phyloP scores from a whole-genome alignment of 345 rosid species.

The Erucastrum elatum region DNA sequence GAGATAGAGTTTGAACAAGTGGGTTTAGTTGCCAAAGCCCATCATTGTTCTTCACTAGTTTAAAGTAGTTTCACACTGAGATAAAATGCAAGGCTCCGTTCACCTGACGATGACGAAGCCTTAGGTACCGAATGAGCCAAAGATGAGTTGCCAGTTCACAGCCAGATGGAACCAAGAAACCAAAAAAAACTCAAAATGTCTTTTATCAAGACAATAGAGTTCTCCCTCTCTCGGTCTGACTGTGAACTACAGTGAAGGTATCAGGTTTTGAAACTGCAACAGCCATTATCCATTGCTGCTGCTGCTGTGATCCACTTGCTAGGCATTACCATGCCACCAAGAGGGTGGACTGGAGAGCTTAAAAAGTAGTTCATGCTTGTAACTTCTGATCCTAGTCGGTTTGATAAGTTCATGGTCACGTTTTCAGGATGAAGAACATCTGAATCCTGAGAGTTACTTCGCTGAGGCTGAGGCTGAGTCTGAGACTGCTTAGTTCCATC shows the following conservation, averaged over 20 bases:
- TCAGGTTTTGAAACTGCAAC: conserved; percentile 66
- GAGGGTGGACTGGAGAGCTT: conserved; percentile 43
- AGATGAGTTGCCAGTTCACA: conserved; percentile 93
- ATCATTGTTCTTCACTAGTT: conserved; percentile 29
- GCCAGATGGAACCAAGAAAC: conserved; percentile 45
- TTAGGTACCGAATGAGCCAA: conserved; percentile 46
- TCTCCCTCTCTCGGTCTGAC: conserved; percentile 16
- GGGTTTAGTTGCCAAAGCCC: conserved; percentile 18
- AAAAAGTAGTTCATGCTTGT: conserved; percentile 65
- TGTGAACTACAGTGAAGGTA: conserved; percentile 28
- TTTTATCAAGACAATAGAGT: conserved; percentile 10
- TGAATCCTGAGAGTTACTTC: conserved; percentile 69
- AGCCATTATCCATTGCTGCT: conserved; percentile 49
- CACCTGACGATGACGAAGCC: conserved; percentile 26
- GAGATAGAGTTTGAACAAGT: conserved; percentile 16
- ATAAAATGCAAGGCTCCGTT: conserved; percentile 11
- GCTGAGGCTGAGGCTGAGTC: conserved; percentile 32
- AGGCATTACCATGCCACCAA: conserved; percentile 65
- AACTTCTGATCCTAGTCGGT: conserved; percentile 68
- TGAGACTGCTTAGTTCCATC: conserved; percentile 23
- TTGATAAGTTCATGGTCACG: conserved; percentile 59
- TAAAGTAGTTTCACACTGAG: conserved; percentile 15
- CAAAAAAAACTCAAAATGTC: conserved; percentile 14
- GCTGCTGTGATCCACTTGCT: conserved; percentile 74
- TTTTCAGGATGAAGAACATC: conserved; percentile 74